A percentile compares a stretch with the other conserved stretches of the same genome.
These are phyloP conservation scores for Tagetes erecta DNA, from an alignment of 129 eudicot genomes.

Conservation along the genomic window DNA sequence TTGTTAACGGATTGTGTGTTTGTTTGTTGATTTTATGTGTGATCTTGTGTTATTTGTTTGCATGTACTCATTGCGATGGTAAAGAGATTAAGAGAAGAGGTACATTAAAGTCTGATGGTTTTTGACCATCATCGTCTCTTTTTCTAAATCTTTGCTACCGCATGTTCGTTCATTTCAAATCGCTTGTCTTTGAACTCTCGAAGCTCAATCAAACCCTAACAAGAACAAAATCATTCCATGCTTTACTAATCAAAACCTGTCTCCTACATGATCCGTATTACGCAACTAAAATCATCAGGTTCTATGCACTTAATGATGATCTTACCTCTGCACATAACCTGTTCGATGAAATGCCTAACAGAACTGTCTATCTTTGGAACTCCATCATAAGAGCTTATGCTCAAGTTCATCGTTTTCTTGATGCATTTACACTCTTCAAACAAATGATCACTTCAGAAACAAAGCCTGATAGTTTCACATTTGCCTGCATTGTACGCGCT, in stretches of 20 bases:
- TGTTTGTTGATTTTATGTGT: too few species aligned
- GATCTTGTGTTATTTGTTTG: too few species aligned
- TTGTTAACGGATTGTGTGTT: too few species aligned
- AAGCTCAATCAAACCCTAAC: conserved; percentile 45
- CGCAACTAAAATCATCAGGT: conserved; percentile 59
- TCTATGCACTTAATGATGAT: conserved; percentile 63
- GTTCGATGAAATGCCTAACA: conserved; percentile 62
- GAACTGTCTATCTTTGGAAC: conserved; percentile 73
- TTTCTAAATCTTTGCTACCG: too few species aligned
- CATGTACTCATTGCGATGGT: too few species aligned
- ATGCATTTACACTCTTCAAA: conserved; percentile 52
- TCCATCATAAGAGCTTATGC: conserved; percentile 87
- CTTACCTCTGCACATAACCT: conserved; percentile 57
- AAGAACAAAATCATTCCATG: conserved; percentile 64
- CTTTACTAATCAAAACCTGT: conserved; percentile 48
- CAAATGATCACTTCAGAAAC: conserved; percentile 51
- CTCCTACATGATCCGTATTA: conserved; percentile 66
- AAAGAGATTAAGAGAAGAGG: too few species aligned
- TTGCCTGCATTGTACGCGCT: conserved; percentile 64
- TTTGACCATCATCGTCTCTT: too few species aligned
- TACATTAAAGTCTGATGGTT: too few species aligned
- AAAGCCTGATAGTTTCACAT: conserved; percentile 71
- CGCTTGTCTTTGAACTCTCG: conserved; percentile 53
- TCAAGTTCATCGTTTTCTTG: conserved; percentile 38
- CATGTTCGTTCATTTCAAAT: conserved; percentile 42